A percentile compares a stretch with the other conserved stretches of the same genome.
These are phyloP conservation scores for Malassezia obtusa DNA, from an alignment of 1,284 basidiomycete genomes.

Conservation along the genomic window DNA sequence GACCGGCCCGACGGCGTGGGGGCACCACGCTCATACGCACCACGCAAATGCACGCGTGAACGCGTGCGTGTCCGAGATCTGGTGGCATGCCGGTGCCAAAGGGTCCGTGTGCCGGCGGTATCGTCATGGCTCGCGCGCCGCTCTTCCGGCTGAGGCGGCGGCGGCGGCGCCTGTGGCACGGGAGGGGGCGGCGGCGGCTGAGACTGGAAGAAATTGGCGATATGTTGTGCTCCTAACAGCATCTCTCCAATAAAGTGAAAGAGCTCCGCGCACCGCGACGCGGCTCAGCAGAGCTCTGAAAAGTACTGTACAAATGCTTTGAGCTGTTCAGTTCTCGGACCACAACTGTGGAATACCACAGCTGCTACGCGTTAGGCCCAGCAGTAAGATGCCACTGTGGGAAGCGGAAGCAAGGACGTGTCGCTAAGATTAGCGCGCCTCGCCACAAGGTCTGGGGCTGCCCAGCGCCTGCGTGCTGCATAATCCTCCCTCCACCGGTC, in stretches of 20 bases:
- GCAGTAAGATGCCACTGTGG: too few species aligned
- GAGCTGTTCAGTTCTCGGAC: too few species aligned
- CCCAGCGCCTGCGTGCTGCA: too few species aligned
- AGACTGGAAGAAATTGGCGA: not conserved
- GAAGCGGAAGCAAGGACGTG: too few species aligned
- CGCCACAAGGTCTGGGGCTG: too few species aligned
- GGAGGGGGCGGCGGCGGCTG: not conserved
- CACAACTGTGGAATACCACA: too few species aligned
- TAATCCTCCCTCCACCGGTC: too few species aligned
- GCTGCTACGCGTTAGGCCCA: too few species aligned
- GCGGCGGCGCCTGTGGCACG: not conserved
- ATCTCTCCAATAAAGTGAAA: not conserved
- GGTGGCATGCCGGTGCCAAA: conserved; percentile 2
- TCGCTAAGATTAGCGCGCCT: too few species aligned
- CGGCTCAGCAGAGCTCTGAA: too few species aligned
- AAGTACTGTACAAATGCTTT: too few species aligned
- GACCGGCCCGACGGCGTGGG: not conserved
- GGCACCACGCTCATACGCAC: not conserved
- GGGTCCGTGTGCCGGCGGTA: not conserved
- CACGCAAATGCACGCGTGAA: not conserved
- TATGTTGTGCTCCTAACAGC: not conserved
- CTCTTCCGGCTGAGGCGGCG: not conserved
- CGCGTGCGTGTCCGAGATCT: conserved; percentile 12
- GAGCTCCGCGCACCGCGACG: too few species aligned
- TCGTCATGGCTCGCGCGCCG: not conserved